Base-by-base conservation (phyloP, 208 protist genomes). In the Crithidia thermophila region DNA sequence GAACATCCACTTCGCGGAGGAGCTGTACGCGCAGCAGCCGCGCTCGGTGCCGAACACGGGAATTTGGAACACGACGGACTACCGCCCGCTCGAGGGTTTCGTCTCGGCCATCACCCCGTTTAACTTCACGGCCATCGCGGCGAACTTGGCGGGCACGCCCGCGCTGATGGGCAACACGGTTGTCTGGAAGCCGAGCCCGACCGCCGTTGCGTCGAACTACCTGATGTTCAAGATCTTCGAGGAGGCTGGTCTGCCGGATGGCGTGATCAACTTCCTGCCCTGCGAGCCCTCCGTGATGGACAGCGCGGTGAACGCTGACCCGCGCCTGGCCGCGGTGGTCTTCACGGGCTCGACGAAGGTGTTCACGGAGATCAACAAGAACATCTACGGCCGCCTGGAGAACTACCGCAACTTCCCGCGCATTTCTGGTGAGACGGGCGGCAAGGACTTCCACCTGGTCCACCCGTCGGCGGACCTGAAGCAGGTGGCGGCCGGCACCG, bases 41-140 rank as follows among this genome's bases (percentile, higher is more conserved):
- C 60, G 79, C 37, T 87, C 94, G 43, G 62, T 88, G 1, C 46
- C 60, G 39, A 84, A 82, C 64, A 85, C 84, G 13, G 80, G 81
- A 7, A 56, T 93, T 20, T 99, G 98, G 97, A 99, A 99, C 80
- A 81, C 84, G 34, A 80, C 94, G 2, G 96, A 99, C 50, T 99
- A 98, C 77, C 85, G 98, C 16, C 94, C 97, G 40, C 83, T 99
- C 2, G 98, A 99, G 64, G 98, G 98, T 46, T 99, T 99, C 71
- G 90, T 96, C 53, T 82, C 84, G 9, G 95, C 95, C 51, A 94
- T 99, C 55, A 93, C 97, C 27, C 98, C 98, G 14, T 99, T 99
- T 76, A 99, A 99, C 84, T 99, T 99, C 76, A 98, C 94, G n/a
- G 98, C 98, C 20, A 99, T 99, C 70, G 98, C 94, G 21, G 86